Base-by-base conservation (phyloP, 371 early-diverging fungal species). In the Syncephalastrum sp. region DNA sequence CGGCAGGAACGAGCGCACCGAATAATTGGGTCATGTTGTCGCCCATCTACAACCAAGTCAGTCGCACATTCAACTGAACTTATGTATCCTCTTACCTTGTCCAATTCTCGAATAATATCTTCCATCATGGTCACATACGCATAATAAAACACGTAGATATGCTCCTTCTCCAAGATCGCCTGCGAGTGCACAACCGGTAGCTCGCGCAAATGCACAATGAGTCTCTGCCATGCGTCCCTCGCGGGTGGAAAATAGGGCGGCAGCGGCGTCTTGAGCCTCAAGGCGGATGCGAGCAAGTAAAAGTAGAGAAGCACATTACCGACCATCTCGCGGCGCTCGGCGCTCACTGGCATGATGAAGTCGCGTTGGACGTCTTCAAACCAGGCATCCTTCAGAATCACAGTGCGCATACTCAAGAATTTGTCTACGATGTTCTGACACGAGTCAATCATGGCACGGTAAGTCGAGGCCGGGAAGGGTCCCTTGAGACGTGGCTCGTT, bases 401-500 rank as follows among this genome's bases (percentile, higher is more conserved):
- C 83, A 1, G 81, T 74, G 1, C 90, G 81, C 83, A 90, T 85
- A 0, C 90, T 80, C 42, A 89, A 47, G 48, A 91, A 83, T 29
- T 82, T 75, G 67, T 92, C 91, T 29, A 92, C 66, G 51, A 94
- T 79, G 16, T 85, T 86, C 59, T 91, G 88, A 60, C 89, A 86
- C 14, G 88, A 83, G 1, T 63, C 68, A 6, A 91, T 67, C 68
- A 92, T 86, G 15, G 74, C 71, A 19, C 76, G 72, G 56, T 94
- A 94, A 0, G 84, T 81, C 0, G 55, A 67, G 0, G 74, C 69
- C 0, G 94, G 94, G 55, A 91, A 94, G 5, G 85, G 79, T 4
- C 94, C 94, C 68, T 91, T 91, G 19, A 92, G 70, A 47, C 94
- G 84, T 0, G 93, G 93, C 67, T 94, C 94, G 48, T 91, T 90